Conservation (phyloP, 129 eudicot species). For the Centella asiatica region DNA sequence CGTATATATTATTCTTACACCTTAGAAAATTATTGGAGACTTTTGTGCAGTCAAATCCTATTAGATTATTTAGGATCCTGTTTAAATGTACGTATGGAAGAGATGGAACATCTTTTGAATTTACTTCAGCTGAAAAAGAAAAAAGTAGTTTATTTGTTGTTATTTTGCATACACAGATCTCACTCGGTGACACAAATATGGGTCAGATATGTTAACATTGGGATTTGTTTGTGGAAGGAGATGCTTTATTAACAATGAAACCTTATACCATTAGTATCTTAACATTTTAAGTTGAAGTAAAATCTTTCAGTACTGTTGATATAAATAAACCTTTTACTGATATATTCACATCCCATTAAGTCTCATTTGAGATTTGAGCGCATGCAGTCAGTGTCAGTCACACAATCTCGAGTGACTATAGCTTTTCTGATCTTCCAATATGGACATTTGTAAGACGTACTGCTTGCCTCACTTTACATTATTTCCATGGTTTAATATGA, state of each 20-base stretch:
- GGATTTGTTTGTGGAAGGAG: background rate
- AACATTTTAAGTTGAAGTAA: background rate
- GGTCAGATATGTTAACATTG: background rate
- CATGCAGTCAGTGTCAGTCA: too few species aligned
- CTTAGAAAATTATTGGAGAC: too few species aligned
- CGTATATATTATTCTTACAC: background rate
- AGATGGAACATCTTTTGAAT: too few species aligned
- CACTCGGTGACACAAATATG: background rate
- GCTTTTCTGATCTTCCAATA: background rate
- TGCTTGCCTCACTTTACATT: background rate
- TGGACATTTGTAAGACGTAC: background rate
- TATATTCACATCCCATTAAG: too few species aligned
- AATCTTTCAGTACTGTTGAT: background rate
- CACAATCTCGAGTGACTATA: too few species aligned
- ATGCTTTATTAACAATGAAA: background rate
- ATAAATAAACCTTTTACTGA: too few species aligned
- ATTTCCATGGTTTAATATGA: background rate
- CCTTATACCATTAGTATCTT: background rate
- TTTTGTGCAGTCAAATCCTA: too few species aligned
- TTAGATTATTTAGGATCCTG: too few species aligned
- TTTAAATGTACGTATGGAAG: too few species aligned
- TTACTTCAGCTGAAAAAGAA: too few species aligned
- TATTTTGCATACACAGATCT: background rate
- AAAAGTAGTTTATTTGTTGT: too few species aligned
- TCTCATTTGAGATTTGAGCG: too few species aligned